phyloP scores from a whole-genome alignment of 2,329 filamentous ascomycete species.

The Blastomyces percursus region DNA sequence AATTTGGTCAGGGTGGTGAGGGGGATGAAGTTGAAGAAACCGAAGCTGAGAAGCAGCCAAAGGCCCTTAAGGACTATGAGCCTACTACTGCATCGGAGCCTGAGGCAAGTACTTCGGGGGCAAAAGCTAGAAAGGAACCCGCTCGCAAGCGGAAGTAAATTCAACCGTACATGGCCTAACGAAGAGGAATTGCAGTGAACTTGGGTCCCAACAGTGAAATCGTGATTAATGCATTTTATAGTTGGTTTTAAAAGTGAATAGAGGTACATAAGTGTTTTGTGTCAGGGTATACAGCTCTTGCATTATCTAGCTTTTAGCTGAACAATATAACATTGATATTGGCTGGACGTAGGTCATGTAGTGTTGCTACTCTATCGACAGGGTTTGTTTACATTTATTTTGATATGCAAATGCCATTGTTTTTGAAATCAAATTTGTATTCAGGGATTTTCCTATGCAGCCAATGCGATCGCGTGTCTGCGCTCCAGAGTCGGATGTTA shows the following conservation, averaged over 20 bases:
- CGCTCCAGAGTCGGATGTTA: too few species aligned
- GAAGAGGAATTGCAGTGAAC: background rate
- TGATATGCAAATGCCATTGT: background rate
- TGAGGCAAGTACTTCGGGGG: constrained; percentile 5
- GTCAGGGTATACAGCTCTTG: background rate
- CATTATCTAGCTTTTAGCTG: background rate
- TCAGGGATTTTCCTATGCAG: too few species aligned
- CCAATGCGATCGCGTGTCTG: background rate
- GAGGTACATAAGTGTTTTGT: background rate
- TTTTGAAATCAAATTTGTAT: background rate
- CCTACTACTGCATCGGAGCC: background rate
- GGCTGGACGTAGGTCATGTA: background rate
- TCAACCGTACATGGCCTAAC: background rate
- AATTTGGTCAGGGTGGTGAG: constrained; percentile 98
- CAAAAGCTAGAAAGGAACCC: constrained; percentile 6
- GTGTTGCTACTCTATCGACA: background rate
- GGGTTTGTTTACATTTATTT: background rate
- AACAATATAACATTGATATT: background rate
- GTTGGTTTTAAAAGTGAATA: background rate
- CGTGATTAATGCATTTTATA: background rate
- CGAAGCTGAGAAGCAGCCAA: constrained; percentile 6
- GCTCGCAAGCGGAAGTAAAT: constrained; percentile 13
- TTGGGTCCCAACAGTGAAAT: background rate
- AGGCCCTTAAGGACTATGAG: constrained; percentile 11
- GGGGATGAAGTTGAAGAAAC: constrained; percentile 34